A percentile compares a stretch with the other conserved stretches of the same genome.
Evolutionary conservation across 140 eudicot species (phyloP).

Genomic region (Eryngium alpinum): DNA sequence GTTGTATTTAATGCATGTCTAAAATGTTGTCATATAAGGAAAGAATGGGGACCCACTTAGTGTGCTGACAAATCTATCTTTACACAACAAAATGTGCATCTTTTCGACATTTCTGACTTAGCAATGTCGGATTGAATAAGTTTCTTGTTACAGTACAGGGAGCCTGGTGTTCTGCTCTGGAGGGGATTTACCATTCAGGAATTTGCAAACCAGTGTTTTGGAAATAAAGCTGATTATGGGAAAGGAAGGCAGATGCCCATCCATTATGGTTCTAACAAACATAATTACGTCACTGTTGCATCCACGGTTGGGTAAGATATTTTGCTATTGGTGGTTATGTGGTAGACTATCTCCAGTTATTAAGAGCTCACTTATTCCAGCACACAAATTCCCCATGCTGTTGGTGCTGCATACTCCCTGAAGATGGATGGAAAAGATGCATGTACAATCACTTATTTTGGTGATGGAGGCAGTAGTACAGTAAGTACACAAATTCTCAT

Average conservation of each 20-base stretch:
- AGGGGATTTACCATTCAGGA: slow-evolving; percentile 85
- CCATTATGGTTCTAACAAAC: slow-evolving; percentile 77
- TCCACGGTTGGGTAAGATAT: slow-evolving; percentile 79
- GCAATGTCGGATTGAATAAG: not conserved
- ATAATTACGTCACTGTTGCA: slow-evolving; percentile 59
- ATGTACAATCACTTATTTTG: slow-evolving; percentile 72
- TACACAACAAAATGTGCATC: not conserved
- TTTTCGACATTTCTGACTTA: not conserved
- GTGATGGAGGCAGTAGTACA: slow-evolving; percentile 90
- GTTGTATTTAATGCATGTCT: too few species aligned
- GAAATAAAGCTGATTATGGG: slow-evolving; percentile 66
- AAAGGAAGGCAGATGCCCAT: slow-evolving; percentile 94
- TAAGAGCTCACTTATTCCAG: slow-evolving; percentile 32
- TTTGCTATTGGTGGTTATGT: not conserved
- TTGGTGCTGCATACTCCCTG: slow-evolving; percentile 88
- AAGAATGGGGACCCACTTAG: too few species aligned
- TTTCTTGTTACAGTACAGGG: slow-evolving; percentile 69
- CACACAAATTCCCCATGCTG: slow-evolving; percentile 94
- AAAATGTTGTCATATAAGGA: too few species aligned
- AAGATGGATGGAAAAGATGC: slow-evolving; percentile 77
- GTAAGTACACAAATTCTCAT: slow-evolving; percentile 29
- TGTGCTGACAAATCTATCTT: not conserved
- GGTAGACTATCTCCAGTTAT: not conserved
- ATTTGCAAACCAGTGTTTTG: slow-evolving; percentile 69
- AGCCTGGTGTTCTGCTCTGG: slow-evolving; percentile 86